Conservation (phyloP, 805 yeast genomes). For the Zygosaccharomyces gambellarensis region DNA sequence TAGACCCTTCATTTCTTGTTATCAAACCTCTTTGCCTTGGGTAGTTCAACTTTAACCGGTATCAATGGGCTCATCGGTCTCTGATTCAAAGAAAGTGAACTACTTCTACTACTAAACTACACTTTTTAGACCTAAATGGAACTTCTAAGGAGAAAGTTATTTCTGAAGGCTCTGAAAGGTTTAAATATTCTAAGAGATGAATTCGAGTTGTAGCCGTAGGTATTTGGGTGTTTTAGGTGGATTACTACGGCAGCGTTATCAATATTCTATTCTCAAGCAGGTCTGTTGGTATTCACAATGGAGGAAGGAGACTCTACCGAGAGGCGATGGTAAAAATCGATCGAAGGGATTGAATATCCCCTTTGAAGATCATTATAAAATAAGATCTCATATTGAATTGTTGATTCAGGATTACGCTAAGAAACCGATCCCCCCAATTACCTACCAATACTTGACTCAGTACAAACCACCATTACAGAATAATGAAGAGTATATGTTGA, state of each 20-base stretch:
- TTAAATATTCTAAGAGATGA: neutral
- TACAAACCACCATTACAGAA: constrained; percentile 35
- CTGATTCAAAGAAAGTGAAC: neutral
- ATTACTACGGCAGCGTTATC: neutral
- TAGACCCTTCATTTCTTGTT: neutral
- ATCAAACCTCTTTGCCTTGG: neutral
- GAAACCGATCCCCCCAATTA: constrained; percentile 48
- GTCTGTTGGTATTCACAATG: constrained; percentile 4
- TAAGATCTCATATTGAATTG: constrained; percentile 54
- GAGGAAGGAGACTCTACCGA: constrained; percentile 3
- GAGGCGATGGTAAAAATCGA: constrained; percentile 1
- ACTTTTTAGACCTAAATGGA: neutral
- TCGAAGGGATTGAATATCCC: constrained; percentile 16
- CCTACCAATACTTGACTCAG: constrained; percentile 46
- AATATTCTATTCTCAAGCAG: neutral
- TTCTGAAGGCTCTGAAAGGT: neutral
- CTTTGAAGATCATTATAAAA: constrained; percentile 50
- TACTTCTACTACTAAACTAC: neutral
- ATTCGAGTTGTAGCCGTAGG: neutral
- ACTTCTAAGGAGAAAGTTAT: neutral
- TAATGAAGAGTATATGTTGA: constrained; percentile 35
- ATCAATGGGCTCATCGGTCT: neutral
- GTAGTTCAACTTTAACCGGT: neutral
- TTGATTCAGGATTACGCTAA: constrained; percentile 54
- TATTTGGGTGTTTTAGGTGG: neutral